Evolutionary conservation across 192 early-diverging fungal genomes (phyloP).

Genomic region (Borealophlyctis nickersoniae): DNA sequence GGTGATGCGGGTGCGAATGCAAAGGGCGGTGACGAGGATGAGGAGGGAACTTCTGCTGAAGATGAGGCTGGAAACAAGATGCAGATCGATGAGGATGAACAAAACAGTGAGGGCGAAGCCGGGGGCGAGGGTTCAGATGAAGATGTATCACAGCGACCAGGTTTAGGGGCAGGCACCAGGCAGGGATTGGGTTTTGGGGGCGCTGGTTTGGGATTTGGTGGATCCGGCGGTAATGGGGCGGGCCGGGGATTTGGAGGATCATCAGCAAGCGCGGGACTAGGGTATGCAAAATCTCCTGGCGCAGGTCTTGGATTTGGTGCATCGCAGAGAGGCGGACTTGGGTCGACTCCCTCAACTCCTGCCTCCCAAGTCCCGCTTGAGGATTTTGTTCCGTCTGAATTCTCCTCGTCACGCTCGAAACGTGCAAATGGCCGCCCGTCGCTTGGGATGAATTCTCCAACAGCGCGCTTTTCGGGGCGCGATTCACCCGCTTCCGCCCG

Average conservation of each 20-base stretch:
- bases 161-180: neutral
- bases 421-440: too few relatives aligned
- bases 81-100: conserved; percentile 39
- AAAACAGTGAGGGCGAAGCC: conserved; percentile 1
- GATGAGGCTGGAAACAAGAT: conserved; percentile 17
- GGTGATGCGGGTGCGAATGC: neutral
- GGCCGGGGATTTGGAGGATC: neutral
- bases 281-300: neutral
- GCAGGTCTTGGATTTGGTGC: neutral
- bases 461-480: neutral
- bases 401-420: neutral
- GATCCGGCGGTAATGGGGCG: neutral
- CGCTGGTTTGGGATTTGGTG: neutral
- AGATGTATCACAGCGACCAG: conserved; percentile 17
- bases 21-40: conserved; percentile 4
- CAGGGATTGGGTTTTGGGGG: neutral
- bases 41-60: conserved; percentile 17
- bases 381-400: conserved; percentile 12
- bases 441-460: neutral
- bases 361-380: too few relatives aligned
- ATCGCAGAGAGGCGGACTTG: neutral
- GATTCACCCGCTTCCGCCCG: neutral
- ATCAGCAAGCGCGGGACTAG: neutral
- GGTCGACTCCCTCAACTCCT: too few relatives aligned
- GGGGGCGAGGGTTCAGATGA: conserved; percentile 20